phyloP scores from a whole-genome alignment of 2,329 filamentous ascomycete species.

The Fusarium musae region DNA sequence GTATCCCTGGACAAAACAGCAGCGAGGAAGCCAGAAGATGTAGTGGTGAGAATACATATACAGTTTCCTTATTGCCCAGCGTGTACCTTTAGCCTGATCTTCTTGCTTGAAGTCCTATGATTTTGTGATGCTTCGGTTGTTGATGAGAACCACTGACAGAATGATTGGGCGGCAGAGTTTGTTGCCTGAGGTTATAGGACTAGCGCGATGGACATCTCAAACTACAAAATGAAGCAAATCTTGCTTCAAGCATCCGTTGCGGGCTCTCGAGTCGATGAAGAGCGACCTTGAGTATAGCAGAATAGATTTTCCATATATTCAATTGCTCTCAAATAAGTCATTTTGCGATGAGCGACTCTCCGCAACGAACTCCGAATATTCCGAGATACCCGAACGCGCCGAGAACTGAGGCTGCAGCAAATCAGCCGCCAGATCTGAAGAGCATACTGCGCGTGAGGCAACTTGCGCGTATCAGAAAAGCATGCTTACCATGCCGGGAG shows the following conservation, averaged over 20 bases:
- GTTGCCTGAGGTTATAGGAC: neutral
- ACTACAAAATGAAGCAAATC: neutral
- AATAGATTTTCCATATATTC: accelerated
- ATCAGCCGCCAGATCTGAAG: neutral
- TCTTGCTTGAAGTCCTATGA: accelerated
- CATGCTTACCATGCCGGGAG: constrained; percentile 26
- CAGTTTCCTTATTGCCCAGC: neutral
- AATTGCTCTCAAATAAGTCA: accelerated
- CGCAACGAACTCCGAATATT: neutral
- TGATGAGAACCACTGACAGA: neutral
- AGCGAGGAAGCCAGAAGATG: neutral
- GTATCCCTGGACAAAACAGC: neutral
- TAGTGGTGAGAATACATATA: neutral
- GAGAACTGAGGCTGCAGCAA: neutral
- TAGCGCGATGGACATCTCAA: neutral
- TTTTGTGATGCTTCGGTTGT: neutral
- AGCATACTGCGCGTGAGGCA: constrained; percentile 10
- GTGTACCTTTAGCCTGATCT: too few relatives aligned
- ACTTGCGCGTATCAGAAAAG: constrained; percentile 56
- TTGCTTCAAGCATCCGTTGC: too few relatives aligned
- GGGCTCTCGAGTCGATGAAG: accelerated
- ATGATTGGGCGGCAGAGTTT: neutral
- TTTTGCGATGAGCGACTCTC: neutral
- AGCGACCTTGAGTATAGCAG: accelerated
- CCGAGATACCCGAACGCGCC: neutral